Percentiles rank a stretch among this genome's conserved stretches.
phyloP scores from a whole-genome alignment of 2,329 filamentous ascomycete genomes.

The Teratosphaeria nubilosa region DNA sequence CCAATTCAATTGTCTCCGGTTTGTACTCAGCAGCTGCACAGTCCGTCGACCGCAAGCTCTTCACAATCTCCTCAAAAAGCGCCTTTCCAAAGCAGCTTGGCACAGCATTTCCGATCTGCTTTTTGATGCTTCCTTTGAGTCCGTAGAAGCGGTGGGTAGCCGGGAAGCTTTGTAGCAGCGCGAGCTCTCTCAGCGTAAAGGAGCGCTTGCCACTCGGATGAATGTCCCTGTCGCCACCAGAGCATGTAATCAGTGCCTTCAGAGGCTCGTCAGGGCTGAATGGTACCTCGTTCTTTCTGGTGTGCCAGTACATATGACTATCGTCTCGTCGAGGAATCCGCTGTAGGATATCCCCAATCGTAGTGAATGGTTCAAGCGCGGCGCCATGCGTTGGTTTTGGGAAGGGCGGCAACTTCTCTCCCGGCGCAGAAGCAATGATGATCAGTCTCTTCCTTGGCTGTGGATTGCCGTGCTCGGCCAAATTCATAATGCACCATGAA shows the following conservation, averaged over 20 bases:
- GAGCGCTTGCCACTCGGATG: constrained; percentile 55
- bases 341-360: constrained; percentile 36
- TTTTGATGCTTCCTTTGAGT: constrained; percentile 32
- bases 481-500: constrained; percentile 53
- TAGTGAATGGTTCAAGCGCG: constrained; percentile 26
- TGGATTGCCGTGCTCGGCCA: constrained; percentile 40
- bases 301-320: constrained; percentile 7
- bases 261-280: constrained; percentile 43
- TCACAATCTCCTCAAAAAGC: neutral
- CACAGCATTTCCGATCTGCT: constrained; percentile 72
- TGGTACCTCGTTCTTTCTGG: constrained; percentile 7
- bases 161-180: constrained; percentile 57
- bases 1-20: neutral
- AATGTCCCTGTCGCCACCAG: constrained; percentile 49
- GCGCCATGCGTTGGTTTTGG: constrained; percentile 34
- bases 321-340: neutral
- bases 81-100: constrained; percentile 32
- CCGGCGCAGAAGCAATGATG: constrained; percentile 51
- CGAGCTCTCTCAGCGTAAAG: constrained; percentile 59
- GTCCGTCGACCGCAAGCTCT: neutral
- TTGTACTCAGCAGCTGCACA: neutral
- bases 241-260: constrained; percentile 52
- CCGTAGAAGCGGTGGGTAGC: constrained; percentile 7
- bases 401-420: constrained; percentile 58
- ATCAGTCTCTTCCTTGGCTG: constrained; percentile 41